Base-by-base conservation (phyloP, 176 grass and related monocot genomes). In the Typha latifolia region DNA sequence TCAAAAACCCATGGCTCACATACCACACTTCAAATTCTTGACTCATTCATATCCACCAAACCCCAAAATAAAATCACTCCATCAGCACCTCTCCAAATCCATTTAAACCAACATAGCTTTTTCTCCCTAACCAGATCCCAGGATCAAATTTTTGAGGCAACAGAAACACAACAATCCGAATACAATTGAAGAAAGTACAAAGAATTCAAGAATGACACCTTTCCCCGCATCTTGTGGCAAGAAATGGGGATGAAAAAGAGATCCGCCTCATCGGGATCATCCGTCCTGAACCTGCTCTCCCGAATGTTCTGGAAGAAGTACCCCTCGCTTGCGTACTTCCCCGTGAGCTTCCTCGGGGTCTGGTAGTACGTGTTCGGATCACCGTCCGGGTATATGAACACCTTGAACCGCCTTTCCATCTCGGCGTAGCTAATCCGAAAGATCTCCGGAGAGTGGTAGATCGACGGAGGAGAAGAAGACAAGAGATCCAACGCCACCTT, bases 241-340 rank as follows among this genome's bases (percentile, higher is more conserved):
- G 94, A 99, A 37, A 93, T 76, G 49, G 89, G 94, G 11, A 99
- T 84, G 68, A 99, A 99, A 73, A 93, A 93, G 67, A 99, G 79
- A 78, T 87, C 67, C 62, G 94, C 86, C 71, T 63, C 27, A 9
- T 81, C 76, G 14, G 94, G 94, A 71, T 90, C 79, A 0, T 93
- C 43, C 15, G 86, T 93, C 43, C 73, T 80, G 52, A 99, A 93
- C 21, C 79, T 72, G 70, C 81, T 87, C 69, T 99, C 86, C 29
- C 94, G 78, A 62, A 93, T 93, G 76, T 99, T 99, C 81, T 99
- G 85, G 74, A 99, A 92, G 86, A 99, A 99, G 81, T 93, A 93
- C 2, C 89, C 94, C 84, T 99, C 94, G 15, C 94, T 93, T 19
- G 85, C 66, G 81, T 99, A 99, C 89, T 99, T 99, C 37, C 94